Evolutionary conservation across 495 filamentous ascomycete genomes (phyloP).

Genomic region (Cladorrhinum samala): DNA sequence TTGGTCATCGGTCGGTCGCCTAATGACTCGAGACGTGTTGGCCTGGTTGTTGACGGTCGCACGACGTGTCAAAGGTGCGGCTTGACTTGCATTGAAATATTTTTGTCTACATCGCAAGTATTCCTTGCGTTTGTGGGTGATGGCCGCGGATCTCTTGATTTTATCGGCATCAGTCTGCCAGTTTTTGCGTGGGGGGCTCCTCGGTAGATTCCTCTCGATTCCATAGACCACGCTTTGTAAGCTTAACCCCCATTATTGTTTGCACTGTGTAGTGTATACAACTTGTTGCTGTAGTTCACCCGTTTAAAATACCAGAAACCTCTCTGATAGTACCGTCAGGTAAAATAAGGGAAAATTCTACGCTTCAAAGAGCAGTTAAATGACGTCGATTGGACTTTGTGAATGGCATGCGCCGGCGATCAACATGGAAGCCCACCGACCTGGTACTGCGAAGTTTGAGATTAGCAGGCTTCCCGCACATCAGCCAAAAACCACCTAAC

Average conservation of each 20-base stretch:
- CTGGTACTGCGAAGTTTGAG: slow-evolving; percentile 3
- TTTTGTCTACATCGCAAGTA: background rate
- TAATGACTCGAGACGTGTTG: slow-evolving; percentile 2
- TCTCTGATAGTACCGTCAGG: too few species aligned
- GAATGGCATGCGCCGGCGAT: background rate
- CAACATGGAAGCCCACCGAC: background rate
- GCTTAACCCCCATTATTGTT: too few species aligned
- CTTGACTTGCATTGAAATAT: background rate
- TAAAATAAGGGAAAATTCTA: too few species aligned
- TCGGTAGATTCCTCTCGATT: too few species aligned
- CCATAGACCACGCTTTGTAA: too few species aligned
- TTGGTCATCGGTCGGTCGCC: background rate
- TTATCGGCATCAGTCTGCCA: background rate
- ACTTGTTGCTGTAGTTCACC: too few species aligned
- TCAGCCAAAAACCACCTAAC: background rate
- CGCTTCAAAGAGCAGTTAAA: too few species aligned
- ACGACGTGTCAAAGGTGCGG: slow-evolving; percentile 5
- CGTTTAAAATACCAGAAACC: too few species aligned
- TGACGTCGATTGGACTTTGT: background rate
- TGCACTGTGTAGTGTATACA: too few species aligned
- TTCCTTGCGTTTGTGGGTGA: background rate
- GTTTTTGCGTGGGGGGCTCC: too few species aligned
- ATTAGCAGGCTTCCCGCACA: slow-evolving; percentile 1
- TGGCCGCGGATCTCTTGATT: background rate
- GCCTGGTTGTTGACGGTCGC: background rate